Conservation (phyloP, 2,329 filamentous ascomycete species). For the Paradendryphiella salina region DNA sequence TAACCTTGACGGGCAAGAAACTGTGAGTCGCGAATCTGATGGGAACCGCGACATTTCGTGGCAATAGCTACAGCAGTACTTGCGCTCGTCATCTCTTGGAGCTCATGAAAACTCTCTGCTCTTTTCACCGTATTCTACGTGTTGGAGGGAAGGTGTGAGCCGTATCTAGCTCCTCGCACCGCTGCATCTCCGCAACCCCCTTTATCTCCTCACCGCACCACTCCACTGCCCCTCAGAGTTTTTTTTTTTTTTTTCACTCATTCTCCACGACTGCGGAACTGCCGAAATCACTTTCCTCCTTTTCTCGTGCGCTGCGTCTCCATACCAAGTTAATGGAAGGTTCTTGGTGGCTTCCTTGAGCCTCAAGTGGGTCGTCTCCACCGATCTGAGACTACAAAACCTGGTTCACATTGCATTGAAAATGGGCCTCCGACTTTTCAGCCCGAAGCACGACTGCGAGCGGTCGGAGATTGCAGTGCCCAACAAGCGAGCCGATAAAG, state of each 20-base stretch:
- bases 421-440: background rate
- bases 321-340: slow-evolving; percentile 6
- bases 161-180: slow-evolving; percentile 6
- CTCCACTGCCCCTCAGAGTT: slow-evolving; percentile 8
- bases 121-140: background rate
- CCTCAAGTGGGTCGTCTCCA: slow-evolving; percentile 12
- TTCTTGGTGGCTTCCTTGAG: slow-evolving; percentile 17
- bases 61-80: background rate
- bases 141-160: background rate
- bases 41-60: background rate
- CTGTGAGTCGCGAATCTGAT: background rate
- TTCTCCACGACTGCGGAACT: slow-evolving; percentile 10
- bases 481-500: slow-evolving; percentile 6
- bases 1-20: background rate
- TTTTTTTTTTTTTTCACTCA: slow-evolving; percentile 9
- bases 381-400: slow-evolving; percentile 10
- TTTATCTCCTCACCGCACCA: slow-evolving; percentile 10
- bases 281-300: slow-evolving; percentile 6
- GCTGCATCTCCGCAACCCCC: slow-evolving; percentile 6
- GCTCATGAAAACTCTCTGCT: background rate
- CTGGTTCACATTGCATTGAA: slow-evolving; percentile 7
- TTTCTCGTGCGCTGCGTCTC: slow-evolving; percentile 9
- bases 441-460: background rate
- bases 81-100: background rate
- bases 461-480: slow-evolving; percentile 8